Evolutionary conservation across 495 filamentous ascomycete genomes (phyloP).

Genomic region (Tuber umbilicatum): DNA sequence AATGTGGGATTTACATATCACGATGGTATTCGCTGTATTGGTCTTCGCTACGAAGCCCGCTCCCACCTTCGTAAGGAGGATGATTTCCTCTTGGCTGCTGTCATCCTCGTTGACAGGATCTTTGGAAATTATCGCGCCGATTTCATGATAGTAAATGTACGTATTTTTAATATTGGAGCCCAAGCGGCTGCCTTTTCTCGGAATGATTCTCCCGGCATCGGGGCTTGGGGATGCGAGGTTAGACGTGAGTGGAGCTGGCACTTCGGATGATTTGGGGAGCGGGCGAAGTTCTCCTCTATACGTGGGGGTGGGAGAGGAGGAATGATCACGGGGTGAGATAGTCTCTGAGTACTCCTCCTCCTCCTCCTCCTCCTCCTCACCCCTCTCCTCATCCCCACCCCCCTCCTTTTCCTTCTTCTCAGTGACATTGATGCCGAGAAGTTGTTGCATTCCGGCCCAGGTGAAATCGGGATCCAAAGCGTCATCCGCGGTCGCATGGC

Average conservation of each 20-base stretch:
- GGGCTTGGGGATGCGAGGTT: neutral
- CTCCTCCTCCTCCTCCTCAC: too few relatives aligned
- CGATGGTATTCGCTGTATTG: slow-evolving; percentile 1
- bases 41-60: neutral
- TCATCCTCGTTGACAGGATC: neutral
- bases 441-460: neutral
- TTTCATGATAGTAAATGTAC: neutral
- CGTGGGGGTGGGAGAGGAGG: neutral
- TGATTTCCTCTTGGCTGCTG: neutral
- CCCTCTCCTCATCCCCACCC: too few relatives aligned
- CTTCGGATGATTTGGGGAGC: neutral
- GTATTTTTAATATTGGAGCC: neutral
- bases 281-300: neutral
- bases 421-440: neutral
- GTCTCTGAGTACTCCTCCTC: neutral
- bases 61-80: neutral
- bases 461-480: neutral
- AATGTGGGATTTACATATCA: neutral
- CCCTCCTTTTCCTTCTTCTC: neutral
- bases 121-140: neutral
- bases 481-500: neutral
- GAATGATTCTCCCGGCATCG: neutral
- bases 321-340: neutral
- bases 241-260: neutral
- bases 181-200: neutral